Conservation (phyloP, 805 yeast species). For the Diddensiella santjacobensis region DNA sequence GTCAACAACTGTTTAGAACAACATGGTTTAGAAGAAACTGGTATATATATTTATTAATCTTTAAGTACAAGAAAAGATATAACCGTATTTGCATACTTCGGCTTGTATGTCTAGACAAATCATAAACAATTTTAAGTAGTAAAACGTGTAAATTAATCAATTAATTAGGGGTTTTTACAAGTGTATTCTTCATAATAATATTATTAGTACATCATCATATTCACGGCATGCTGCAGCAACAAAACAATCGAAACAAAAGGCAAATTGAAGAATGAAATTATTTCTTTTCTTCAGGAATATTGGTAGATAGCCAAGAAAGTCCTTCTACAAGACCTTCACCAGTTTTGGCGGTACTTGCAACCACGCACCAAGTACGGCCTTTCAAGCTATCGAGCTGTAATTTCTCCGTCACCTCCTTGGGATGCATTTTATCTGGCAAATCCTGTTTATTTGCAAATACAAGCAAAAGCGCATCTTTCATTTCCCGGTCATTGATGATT, state of each 20-base stretch:
- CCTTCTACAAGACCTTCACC: constrained; percentile 91
- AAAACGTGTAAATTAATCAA: too few relatives aligned
- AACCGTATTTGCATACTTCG: too few relatives aligned
- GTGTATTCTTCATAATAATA: background rate
- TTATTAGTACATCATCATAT: background rate
- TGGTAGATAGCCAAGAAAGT: constrained; percentile 76
- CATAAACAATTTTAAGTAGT: too few relatives aligned
- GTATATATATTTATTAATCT: too few relatives aligned
- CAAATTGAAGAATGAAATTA: background rate
- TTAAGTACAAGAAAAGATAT: too few relatives aligned
- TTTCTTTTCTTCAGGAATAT: constrained; percentile 39
- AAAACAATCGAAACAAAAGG: background rate
- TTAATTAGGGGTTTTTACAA: background rate
- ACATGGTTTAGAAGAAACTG: too few relatives aligned
- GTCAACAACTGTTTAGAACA: too few relatives aligned
- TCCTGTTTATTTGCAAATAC: constrained; percentile 91
- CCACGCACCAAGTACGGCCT: constrained; percentile 83
- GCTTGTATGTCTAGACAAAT: too few relatives aligned
- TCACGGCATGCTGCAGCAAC: background rate
- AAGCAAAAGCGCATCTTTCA: constrained; percentile 70
- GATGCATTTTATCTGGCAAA: constrained; percentile 64
- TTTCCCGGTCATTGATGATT: constrained; percentile 78
- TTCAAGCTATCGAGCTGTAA: constrained; percentile 60
- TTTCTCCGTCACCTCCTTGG: constrained; percentile 72
- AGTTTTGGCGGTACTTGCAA: constrained; percentile 83